These are phyloP conservation scores for Thalassiosira livingstoniorum DNA, from an alignment of 352 stramenopile genomes.

Conservation along the genomic window DNA sequence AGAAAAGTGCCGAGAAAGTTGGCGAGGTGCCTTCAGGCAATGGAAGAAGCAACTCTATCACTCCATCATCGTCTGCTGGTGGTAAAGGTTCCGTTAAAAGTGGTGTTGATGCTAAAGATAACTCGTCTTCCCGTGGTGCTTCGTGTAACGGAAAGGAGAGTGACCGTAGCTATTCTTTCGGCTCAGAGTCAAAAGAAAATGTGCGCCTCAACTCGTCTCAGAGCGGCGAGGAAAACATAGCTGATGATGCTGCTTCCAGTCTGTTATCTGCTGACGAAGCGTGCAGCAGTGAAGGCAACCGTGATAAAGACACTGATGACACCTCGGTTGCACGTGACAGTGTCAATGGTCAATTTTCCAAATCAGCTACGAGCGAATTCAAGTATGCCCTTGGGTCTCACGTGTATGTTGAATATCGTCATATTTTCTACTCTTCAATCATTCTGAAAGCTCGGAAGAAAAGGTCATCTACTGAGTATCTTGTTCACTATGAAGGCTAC, in stretches of 20 bases:
- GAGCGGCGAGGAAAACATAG: neutral
- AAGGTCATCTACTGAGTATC: slow-evolving; percentile 48
- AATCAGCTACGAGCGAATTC: slow-evolving; percentile 17
- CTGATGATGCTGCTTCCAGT: slow-evolving; percentile 13
- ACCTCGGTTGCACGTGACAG: neutral
- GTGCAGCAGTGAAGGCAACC: slow-evolving; percentile 6
- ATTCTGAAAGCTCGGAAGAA: slow-evolving; percentile 60
- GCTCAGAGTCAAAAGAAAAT: no score
- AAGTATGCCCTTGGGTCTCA: slow-evolving; percentile 57
- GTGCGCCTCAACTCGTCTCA: no score
- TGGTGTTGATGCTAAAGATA: no score
- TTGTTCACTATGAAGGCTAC: slow-evolving; percentile 71
- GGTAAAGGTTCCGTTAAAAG: no score
- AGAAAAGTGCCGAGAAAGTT: no score
- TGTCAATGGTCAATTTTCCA: neutral
- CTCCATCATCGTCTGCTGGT: no score
- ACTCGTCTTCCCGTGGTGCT: no score
- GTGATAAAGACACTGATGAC: slow-evolving; percentile 9
- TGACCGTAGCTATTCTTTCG: no score
- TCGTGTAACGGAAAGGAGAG: no score
- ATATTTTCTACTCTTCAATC: slow-evolving; percentile 65
- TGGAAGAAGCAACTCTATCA: no score
- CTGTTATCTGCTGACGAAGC: slow-evolving; percentile 1
- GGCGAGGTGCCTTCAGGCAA: no score
- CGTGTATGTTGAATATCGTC: slow-evolving; percentile 69